These are phyloP conservation scores for Yarrowia sp. DNA, from an alignment of 805 yeast species.

Conservation along the genomic window DNA sequence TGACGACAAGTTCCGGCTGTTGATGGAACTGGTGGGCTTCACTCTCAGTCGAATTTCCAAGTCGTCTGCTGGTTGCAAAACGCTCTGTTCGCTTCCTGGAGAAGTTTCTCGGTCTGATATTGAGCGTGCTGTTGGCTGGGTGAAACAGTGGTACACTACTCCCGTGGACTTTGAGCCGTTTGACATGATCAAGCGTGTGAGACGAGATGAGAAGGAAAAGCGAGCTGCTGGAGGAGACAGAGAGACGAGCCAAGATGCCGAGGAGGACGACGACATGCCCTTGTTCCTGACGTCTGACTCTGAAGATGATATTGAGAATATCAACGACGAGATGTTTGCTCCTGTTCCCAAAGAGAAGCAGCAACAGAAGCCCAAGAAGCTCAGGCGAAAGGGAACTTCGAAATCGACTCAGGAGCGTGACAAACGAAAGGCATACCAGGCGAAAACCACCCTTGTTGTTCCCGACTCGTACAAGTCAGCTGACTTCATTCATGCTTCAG, in stretches of 20 bases:
- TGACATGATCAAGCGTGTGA: constrained; percentile 33
- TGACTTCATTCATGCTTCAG: constrained; percentile 64
- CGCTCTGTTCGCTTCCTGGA: constrained; percentile 6
- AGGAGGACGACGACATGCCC: constrained; percentile 9
- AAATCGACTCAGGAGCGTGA: background rate
- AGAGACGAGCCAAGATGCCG: background rate
- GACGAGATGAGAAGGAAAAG: constrained; percentile 43
- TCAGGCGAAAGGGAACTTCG: constrained; percentile 10
- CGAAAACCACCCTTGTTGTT: background rate
- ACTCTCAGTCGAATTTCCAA: background rate
- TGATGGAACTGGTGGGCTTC: constrained; percentile 57
- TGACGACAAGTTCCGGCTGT: constrained; percentile 59
- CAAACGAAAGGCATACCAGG: background rate
- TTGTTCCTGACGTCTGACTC: constrained; percentile 37
- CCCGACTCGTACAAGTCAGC: constrained; percentile 45
- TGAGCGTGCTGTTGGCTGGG: constrained; percentile 51
- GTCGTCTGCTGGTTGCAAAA: constrained; percentile 22
- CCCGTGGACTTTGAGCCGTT: constrained; percentile 27
- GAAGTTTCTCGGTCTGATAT: background rate
- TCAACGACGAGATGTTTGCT: constrained; percentile 8
- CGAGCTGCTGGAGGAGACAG: constrained; percentile 41
- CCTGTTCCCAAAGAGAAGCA: constrained; percentile 28
- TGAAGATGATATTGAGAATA: constrained; percentile 40
- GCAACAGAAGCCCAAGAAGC: constrained; percentile 39
- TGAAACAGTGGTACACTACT: constrained; percentile 1